These are phyloP conservation scores for Hyaloraphidium curvatum DNA, from an alignment of 192 early-diverging fungal genomes.

Conservation along the genomic window DNA sequence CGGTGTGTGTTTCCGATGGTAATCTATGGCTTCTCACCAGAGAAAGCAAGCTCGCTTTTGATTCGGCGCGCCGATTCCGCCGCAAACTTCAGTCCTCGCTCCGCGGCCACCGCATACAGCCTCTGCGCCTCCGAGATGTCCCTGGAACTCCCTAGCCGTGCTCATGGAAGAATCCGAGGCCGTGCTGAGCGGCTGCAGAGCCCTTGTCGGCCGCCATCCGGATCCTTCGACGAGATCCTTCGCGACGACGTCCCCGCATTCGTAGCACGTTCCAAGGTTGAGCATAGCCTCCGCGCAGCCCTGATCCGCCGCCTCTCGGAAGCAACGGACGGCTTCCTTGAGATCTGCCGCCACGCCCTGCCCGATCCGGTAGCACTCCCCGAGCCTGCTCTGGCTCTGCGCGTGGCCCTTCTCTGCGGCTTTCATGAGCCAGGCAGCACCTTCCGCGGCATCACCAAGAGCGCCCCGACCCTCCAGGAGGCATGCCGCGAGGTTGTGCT, in stretches of 20 bases:
- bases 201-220: no score
- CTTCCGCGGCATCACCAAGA: neutral
- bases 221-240: no score
- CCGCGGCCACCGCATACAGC: no score
- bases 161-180: no score
- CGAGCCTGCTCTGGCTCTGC: neutral
- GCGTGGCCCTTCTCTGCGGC: neutral
- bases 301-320: neutral
- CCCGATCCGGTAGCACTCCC: neutral
- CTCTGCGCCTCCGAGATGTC: no score
- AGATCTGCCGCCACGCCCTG: neutral
- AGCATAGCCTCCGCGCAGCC: conserved; percentile 14
- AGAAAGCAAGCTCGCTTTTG: no score
- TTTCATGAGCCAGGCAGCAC: neutral
- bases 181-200: no score
- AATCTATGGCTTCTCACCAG: no score
- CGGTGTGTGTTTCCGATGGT: no score
- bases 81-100: no score
- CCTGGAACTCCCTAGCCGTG: no score
- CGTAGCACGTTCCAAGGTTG: conserved; percentile 27
- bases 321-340: neutral
- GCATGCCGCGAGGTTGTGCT: neutral
- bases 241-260: conserved; percentile 16
- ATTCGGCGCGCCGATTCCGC: no score
- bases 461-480: neutral